These are phyloP conservation scores for Nemania abortiva DNA, from an alignment of 2,329 filamentous ascomycete genomes.

Conservation along the genomic window DNA sequence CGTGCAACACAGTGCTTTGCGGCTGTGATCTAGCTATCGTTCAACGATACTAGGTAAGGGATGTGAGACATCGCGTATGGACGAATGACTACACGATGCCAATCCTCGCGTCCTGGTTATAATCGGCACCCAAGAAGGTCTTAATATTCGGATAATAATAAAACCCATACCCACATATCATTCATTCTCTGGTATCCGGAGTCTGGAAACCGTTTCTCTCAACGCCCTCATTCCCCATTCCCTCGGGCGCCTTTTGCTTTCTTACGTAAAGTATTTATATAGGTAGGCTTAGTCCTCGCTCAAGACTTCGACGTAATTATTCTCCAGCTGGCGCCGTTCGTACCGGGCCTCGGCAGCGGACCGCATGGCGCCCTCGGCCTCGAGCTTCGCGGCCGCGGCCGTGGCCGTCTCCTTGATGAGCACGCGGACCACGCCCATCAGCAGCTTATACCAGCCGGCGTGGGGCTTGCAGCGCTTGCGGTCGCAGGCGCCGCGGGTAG, in stretches of 20 bases:
- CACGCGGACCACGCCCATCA: slow-evolving; percentile 63
- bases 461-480: slow-evolving; percentile 71
- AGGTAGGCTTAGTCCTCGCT: slow-evolving; percentile 32
- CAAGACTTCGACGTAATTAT: slow-evolving; percentile 57
- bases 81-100: neutral
- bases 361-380: slow-evolving; percentile 65
- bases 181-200: neutral
- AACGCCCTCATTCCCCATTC: neutral
- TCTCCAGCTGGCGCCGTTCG: slow-evolving; percentile 63
- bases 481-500: slow-evolving; percentile 64
- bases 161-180: neutral
- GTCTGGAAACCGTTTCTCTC: neutral
- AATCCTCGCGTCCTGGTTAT: neutral
- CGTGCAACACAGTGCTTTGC: neutral
- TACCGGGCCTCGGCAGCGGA: slow-evolving; percentile 64
- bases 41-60: neutral
- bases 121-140: neutral
- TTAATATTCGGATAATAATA: neutral
- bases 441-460: slow-evolving; percentile 67
- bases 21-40: neutral
- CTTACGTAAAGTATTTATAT: neutral
- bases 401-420: slow-evolving; percentile 67
- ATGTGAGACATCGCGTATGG: slow-evolving; percentile 3
- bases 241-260: too few species aligned
- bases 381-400: slow-evolving; percentile 63